Evolutionary conservation across 805 yeast genomes (phyloP).

Genomic region (Candida odintsovae): DNA sequence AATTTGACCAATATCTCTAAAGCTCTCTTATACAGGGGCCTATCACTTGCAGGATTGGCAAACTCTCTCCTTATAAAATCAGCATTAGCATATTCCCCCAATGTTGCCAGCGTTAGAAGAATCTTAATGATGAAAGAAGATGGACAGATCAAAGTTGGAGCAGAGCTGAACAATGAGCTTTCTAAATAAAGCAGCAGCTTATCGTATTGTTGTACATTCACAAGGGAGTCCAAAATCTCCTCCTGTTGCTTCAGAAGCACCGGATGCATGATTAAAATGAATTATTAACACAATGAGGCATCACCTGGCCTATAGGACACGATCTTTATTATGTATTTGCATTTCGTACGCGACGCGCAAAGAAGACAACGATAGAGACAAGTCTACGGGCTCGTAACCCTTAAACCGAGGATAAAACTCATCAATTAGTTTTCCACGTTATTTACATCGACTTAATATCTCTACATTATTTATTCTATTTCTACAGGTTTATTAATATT

Average conservation of each 20-base stretch:
- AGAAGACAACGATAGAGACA: too few species aligned
- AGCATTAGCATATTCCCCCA: constrained; percentile 23
- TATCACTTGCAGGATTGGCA: constrained; percentile 21
- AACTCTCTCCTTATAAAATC: constrained; percentile 21
- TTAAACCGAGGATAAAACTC: too few species aligned
- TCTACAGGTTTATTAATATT: background rate
- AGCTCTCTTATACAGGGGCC: constrained; percentile 29
- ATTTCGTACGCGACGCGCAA: background rate
- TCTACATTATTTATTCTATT: background rate
- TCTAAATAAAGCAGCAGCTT: constrained; percentile 32
- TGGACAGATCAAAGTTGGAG: constrained; percentile 26
- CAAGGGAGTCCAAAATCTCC: constrained; percentile 16
- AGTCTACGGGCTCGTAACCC: background rate
- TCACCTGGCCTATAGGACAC: too few species aligned
- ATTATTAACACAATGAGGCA: background rate
- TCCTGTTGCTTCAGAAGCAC: constrained; percentile 5
- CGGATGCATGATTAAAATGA: background rate
- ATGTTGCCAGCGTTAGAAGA: constrained; percentile 32
- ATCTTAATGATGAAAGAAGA: constrained; percentile 28
- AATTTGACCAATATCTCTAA: constrained; percentile 24
- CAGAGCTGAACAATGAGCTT: constrained; percentile 16
- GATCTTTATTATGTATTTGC: too few species aligned
- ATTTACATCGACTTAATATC: too few species aligned
- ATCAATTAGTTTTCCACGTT: too few species aligned
- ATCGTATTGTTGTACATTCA: constrained; percentile 29